phyloP scores from a whole-genome alignment of 2,329 filamentous ascomycete genomes.

The Hawksworthiomyces lignivorus region DNA sequence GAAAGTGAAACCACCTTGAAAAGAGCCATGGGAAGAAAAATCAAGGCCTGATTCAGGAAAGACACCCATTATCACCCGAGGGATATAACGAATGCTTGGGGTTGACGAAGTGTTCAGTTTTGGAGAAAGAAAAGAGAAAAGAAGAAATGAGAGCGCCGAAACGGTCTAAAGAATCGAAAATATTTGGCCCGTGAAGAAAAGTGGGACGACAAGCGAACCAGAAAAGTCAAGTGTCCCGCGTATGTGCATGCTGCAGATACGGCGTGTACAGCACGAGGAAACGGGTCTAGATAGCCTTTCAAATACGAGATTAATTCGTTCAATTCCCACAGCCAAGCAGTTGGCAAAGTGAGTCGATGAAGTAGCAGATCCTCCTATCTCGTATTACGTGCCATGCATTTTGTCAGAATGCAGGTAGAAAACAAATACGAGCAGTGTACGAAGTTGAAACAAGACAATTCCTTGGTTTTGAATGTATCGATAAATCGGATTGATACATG shows the following conservation, averaged over 20 bases:
- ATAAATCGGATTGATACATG: too few relatives aligned
- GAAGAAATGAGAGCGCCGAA: conserved; percentile 6
- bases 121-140: conserved; percentile 37
- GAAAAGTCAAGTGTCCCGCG: not conserved
- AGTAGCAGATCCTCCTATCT: too few relatives aligned
- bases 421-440: too few relatives aligned
- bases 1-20: conserved; percentile 28
- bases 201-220: not conserved
- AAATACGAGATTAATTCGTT: too few relatives aligned
- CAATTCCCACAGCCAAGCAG: too few relatives aligned
- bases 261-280: not conserved
- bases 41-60: conserved; percentile 5
- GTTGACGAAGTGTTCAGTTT: conserved; percentile 37
- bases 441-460: too few relatives aligned
- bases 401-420: too few relatives aligned
- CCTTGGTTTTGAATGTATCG: too few relatives aligned
- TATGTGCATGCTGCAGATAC: conserved; percentile 7
- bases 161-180: too few relatives aligned
- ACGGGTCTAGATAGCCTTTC: not conserved
- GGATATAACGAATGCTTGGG: conserved; percentile 5
- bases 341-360: too few relatives aligned
- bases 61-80: not conserved
- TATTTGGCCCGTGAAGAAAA: not conserved
- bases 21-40: conserved; percentile 27
- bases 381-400: too few relatives aligned